These are phyloP conservation scores for Curvularia verruculosa DNA, from an alignment of 2,329 filamentous ascomycete genomes.

Conservation along the genomic window DNA sequence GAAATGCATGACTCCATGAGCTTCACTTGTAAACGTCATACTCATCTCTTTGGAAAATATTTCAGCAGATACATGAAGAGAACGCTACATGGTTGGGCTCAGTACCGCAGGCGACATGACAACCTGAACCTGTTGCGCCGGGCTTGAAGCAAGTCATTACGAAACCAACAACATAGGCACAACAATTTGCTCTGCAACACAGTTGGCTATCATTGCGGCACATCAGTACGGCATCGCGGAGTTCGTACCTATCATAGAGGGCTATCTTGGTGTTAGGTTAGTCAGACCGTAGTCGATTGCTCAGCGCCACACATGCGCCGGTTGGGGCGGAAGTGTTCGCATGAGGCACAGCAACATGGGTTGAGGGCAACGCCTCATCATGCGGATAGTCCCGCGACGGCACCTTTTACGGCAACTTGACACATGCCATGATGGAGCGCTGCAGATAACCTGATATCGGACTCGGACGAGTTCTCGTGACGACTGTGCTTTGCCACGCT, in stretches of 20 bases:
- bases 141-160: neutral
- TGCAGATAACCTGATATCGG: neutral
- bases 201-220: neutral
- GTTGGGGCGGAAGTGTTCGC: conserved; percentile 7
- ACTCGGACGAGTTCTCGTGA: neutral
- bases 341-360: conserved; percentile 11
- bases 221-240: neutral
- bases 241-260: neutral
- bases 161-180: neutral
- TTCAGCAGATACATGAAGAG: neutral
- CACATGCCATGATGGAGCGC: neutral
- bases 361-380: conserved; percentile 6
- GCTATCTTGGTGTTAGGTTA: neutral
- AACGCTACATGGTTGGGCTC: neutral
- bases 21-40: neutral
- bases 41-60: neutral
- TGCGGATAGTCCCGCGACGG: conserved; percentile 12
- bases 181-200: neutral
- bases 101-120: neutral
- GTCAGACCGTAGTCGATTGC: neutral
- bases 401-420: neutral
- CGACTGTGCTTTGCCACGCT: neutral
- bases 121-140: neutral
- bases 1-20: neutral
- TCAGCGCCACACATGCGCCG: neutral